A percentile compares a stretch with the other conserved stretches of the same genome.
phyloP scores from a whole-genome alignment of 768 basidiomycete species.

The Boletus reticulatus region DNA sequence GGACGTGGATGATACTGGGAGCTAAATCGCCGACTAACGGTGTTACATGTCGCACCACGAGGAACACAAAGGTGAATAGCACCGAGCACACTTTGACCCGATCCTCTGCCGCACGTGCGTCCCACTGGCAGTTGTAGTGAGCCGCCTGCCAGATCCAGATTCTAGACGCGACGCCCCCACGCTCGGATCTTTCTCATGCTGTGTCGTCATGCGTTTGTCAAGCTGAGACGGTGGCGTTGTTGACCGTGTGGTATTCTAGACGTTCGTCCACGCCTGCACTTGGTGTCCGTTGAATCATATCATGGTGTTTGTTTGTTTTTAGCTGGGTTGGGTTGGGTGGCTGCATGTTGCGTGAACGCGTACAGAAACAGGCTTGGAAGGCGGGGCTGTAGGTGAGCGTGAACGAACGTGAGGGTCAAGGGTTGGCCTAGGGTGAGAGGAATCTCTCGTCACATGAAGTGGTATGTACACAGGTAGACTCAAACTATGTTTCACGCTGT shows the following conservation, averaged over 20 bases:
- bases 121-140: no score
- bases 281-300: background rate
- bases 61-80: background rate
- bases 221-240: constrained; percentile 4
- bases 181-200: constrained; percentile 7
- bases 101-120: background rate
- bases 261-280: background rate
- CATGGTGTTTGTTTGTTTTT: background rate
- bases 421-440: no score
- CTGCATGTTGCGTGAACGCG: constrained; percentile 3
- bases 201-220: background rate
- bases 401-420: no score
- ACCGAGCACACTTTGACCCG: background rate
- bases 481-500: constrained; percentile 3
- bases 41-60: constrained; percentile 5
- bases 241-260: background rate
- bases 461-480: background rate
- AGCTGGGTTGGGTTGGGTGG: background rate
- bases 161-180: background rate
- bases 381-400: no score
- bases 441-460: no score
- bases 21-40: background rate
- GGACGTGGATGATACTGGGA: constrained; percentile 7
- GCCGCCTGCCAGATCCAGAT: no score
- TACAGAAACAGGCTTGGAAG: background rate